phyloP scores from a whole-genome alignment of 139 green algal species.

The Ettlia oleoabundans region DNA sequence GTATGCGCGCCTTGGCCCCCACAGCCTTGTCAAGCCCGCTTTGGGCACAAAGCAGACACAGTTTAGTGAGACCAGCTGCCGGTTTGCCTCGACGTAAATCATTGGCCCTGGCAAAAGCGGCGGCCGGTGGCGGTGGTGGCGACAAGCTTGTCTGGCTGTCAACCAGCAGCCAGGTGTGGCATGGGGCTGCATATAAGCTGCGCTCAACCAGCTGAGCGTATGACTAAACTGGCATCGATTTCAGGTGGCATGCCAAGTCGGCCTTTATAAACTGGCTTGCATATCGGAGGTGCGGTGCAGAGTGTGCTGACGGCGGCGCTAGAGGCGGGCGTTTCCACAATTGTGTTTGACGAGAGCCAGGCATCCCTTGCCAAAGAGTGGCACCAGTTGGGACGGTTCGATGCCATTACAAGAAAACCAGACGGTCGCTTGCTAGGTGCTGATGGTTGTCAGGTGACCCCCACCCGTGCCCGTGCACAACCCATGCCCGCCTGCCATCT shows the following conservation, averaged over 20 bases:
- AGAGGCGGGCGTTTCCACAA: not conserved
- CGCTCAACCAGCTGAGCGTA: not conserved
- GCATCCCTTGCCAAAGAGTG: not conserved
- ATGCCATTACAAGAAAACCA: not conserved
- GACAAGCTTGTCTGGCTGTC: conserved; percentile 13
- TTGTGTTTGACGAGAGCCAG: not conserved
- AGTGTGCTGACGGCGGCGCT: not conserved
- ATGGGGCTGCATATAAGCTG: not conserved
- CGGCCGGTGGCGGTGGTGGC: too few species aligned
- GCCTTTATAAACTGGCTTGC: too few species aligned
- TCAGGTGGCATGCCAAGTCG: too few species aligned
- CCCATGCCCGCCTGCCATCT: too few species aligned
- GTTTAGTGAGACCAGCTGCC: too few species aligned
- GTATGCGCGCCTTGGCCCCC: not conserved
- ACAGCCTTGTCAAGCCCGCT: not conserved
- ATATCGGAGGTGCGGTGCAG: too few species aligned
- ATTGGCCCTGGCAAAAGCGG: too few species aligned
- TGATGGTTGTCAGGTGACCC: not conserved
- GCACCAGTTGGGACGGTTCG: conserved; percentile 27
- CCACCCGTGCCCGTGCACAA: too few species aligned
- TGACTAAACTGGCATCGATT: too few species aligned
- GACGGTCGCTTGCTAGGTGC: conserved; percentile 9
- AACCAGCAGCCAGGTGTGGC: not conserved
- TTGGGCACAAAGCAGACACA: too few species aligned
- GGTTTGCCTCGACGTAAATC: too few species aligned